Conservation (phyloP, 805 yeast species). For the Cyberlindnera maritima region DNA sequence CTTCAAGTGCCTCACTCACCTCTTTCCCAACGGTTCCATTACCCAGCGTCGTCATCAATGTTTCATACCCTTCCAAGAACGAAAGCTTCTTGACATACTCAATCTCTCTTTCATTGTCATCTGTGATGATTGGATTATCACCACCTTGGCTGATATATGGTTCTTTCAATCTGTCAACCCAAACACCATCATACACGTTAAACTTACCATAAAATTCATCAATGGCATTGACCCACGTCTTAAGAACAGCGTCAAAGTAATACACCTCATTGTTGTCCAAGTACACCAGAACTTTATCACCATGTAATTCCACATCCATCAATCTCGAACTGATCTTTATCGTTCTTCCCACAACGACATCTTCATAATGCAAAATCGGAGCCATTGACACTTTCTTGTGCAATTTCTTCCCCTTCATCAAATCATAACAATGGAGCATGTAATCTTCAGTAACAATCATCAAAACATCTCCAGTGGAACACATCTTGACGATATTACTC, state of each 20-base stretch:
- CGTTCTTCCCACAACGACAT: constrained; percentile 21
- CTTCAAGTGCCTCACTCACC: constrained; percentile 1
- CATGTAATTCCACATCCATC: constrained; percentile 33
- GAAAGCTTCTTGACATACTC: constrained; percentile 15
- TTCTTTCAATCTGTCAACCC: constrained; percentile 15
- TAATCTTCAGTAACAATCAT: constrained; percentile 51
- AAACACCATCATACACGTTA: constrained; percentile 18
- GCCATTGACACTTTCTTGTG: constrained; percentile 49
- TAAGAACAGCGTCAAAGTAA: constrained; percentile 39
- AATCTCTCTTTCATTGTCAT: background rate
- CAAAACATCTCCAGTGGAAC: constrained; percentile 33
- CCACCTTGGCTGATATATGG: background rate
- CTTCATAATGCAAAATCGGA: constrained; percentile 44
- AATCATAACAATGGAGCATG: constrained; percentile 48
- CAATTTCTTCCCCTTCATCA: constrained; percentile 34
- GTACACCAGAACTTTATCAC: constrained; percentile 40
- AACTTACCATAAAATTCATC: constrained; percentile 31
- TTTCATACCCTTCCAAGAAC: constrained; percentile 22
- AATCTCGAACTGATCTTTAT: constrained; percentile 25
- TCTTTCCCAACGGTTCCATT: background rate
- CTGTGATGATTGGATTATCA: background rate
- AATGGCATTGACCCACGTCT: constrained; percentile 45
- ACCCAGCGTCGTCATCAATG: constrained; percentile 7
- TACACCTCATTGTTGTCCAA: constrained; percentile 39
- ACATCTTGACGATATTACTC: constrained; percentile 38